Conservation (phyloP, 2,329 filamentous ascomycete genomes). For the Cadophora malorum region DNA sequence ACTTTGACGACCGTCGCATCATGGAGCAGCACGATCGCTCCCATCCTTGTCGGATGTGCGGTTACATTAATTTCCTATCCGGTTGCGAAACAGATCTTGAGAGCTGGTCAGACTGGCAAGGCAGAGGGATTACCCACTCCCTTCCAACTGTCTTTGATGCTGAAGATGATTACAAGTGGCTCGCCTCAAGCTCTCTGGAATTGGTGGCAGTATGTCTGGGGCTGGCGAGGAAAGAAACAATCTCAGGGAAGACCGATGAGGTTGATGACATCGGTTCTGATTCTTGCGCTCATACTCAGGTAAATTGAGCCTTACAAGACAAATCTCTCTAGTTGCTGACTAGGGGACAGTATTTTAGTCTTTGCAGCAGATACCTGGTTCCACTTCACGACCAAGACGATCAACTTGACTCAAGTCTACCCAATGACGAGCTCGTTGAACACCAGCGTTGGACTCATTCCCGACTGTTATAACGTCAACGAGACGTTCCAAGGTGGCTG, state of each 20-base stretch:
- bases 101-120: neutral
- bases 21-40: constrained; percentile 8
- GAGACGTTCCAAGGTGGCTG: neutral
- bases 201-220: constrained; percentile 10
- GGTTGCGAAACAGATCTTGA: constrained; percentile 9
- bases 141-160: constrained; percentile 3
- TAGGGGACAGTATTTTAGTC: neutral
- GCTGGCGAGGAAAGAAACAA: constrained; percentile 6
- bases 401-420: constrained; percentile 6
- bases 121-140: constrained; percentile 1
- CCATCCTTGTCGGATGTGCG: constrained; percentile 8
- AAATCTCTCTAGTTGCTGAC: neutral
- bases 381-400: constrained; percentile 11
- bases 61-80: constrained; percentile 1
- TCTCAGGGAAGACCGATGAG: constrained; percentile 13
- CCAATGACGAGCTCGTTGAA: neutral
- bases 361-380: constrained; percentile 15
- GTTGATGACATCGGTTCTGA: constrained; percentile 4
- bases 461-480: constrained; percentile 4
- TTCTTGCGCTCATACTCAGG: constrained; percentile 5
- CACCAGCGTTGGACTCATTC: constrained; percentile 9
- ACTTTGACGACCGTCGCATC: constrained; percentile 8
- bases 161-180: constrained; percentile 9
- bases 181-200: constrained; percentile 3
- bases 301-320: neutral